Base-by-base conservation (phyloP, 495 filamentous ascomycete species). In the Penicillium salamii region DNA sequence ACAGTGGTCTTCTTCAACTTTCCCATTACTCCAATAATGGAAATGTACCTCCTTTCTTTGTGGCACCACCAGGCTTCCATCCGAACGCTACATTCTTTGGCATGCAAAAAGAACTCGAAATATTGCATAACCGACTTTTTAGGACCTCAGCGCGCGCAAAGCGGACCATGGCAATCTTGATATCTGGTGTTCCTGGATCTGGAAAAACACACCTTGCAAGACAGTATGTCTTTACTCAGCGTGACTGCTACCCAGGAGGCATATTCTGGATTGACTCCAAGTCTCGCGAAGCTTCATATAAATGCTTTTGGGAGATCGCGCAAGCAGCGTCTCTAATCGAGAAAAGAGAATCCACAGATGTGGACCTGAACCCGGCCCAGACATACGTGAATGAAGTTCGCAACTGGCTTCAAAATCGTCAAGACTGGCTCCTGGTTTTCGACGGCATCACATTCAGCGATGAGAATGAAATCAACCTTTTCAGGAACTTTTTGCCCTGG, bases 181-280 rank as follows among this genome's bases (percentile, higher is more conserved):
- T 93, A 29, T 80, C 82, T 52, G 84, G 84, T 37, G 79, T 88
- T 24, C 82, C 88, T n/a, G 89, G 89, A 12, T 81, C 81, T 1
- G 89, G 89, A 17, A 93, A 93, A 66, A 87, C 87, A 1, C 88
- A 91, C 61, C 69, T 92, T n/a, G 87, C 87, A 28, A 77, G 89
- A 6, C 78, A 93, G 65, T 93, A 91, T 55, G 85, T 91, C 42
- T 89, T 87, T 45, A 69, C 75, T 19, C 80, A 88, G 48, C 77
- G 74, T 15, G 75, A 78, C 8, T 75, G 82, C 55, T 93, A 85
- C 54, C 79, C 78, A 0, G 89, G 87, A 2, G 89, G 89, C 5
- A 77, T 91, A 17, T 93, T 91, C 58, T 93, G 89, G 89, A 77
- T 92, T 24, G 77, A 83, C 45, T 83, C 87, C 8, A 87, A 86